Conservation (phyloP, 1,284 basidiomycete species). For the Naganishia liquefaciens region DNA sequence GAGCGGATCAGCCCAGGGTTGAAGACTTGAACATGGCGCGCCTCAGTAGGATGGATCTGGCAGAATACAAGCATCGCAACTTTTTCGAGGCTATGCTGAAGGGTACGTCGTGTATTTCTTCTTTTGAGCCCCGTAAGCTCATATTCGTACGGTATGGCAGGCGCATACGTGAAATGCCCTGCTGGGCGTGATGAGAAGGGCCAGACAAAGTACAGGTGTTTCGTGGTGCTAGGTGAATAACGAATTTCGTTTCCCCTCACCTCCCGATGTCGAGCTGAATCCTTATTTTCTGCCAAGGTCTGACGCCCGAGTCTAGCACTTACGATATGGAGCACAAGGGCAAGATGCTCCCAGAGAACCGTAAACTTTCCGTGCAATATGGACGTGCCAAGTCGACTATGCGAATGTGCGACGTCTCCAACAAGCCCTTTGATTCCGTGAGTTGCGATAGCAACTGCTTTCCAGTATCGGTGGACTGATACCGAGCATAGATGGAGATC, state of each 20-base stretch:
- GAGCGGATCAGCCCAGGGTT: slow-evolving; percentile 12
- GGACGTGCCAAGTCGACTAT: slow-evolving; percentile 30
- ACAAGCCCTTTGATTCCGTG: slow-evolving; percentile 27
- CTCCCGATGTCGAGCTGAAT: neutral
- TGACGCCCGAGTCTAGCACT: slow-evolving; percentile 29
- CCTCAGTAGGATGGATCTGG: slow-evolving; percentile 30
- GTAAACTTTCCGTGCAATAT: slow-evolving; percentile 30
- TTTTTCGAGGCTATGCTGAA: slow-evolving; percentile 34
- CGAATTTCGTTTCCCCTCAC: neutral
- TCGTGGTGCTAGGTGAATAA: slow-evolving; percentile 30
- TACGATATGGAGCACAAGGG: slow-evolving; percentile 33
- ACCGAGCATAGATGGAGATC: slow-evolving; percentile 16
- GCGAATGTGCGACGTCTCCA: slow-evolving; percentile 35
- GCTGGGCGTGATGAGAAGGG: slow-evolving; percentile 30
- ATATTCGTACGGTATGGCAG: neutral
- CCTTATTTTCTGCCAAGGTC: neutral
- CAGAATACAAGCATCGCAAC: slow-evolving; percentile 32
- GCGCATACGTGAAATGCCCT: slow-evolving; percentile 31
- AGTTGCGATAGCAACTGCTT: neutral
- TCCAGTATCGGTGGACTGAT: neutral
- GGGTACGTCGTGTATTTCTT: slow-evolving; percentile 1
- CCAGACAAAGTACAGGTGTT: slow-evolving; percentile 32
- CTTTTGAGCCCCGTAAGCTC: neutral
- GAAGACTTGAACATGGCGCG: slow-evolving; percentile 13
- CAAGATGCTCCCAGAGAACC: slow-evolving; percentile 32